phyloP scores from a whole-genome alignment of 768 basidiomycete genomes.

The Lentinula aciculospora region DNA sequence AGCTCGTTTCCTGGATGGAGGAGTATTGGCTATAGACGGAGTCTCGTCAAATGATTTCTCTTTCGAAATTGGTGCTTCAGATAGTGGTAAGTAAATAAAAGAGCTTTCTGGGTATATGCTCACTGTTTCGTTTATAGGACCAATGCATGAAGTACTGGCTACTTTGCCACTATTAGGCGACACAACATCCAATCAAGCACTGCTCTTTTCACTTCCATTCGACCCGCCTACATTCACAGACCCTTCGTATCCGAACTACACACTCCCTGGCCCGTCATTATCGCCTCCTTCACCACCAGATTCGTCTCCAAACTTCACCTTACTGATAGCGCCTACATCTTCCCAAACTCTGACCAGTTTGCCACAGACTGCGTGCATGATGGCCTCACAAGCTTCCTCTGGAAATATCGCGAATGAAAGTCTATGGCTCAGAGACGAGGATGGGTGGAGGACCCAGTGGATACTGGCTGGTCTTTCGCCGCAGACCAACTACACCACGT shows the following conservation, averaged over 20 bases:
- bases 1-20: constrained; percentile 40
- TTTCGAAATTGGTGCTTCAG: constrained; percentile 58
- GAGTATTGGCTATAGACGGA: constrained; percentile 42
- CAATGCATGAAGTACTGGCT: constrained; percentile 40
- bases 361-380: constrained; percentile 55
- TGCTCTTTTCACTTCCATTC: constrained; percentile 66
- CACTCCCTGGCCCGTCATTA: constrained; percentile 54
- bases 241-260: constrained; percentile 72
- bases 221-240: constrained; percentile 18
- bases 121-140: constrained; percentile 17
- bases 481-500: constrained; percentile 76
- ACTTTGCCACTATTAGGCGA: constrained; percentile 61
- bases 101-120: not conserved
- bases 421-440: constrained; percentile 49
- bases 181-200: constrained; percentile 64
- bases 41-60: constrained; percentile 27
- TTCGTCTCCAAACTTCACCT: constrained; percentile 41
- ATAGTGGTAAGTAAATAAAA: constrained; percentile 23
- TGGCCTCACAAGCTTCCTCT: constrained; percentile 32
- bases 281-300: constrained; percentile 36
- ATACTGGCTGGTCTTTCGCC: constrained; percentile 52
- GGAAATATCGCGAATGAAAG: constrained; percentile 38
- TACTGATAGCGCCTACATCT: constrained; percentile 49
- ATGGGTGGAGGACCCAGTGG: constrained; percentile 70
- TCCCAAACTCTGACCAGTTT: constrained; percentile 27